Evolutionary conservation across 257 asterid species (phyloP), one percentile per base, ranked within the genome.

Genomic region (Echites panduratus): DNA sequence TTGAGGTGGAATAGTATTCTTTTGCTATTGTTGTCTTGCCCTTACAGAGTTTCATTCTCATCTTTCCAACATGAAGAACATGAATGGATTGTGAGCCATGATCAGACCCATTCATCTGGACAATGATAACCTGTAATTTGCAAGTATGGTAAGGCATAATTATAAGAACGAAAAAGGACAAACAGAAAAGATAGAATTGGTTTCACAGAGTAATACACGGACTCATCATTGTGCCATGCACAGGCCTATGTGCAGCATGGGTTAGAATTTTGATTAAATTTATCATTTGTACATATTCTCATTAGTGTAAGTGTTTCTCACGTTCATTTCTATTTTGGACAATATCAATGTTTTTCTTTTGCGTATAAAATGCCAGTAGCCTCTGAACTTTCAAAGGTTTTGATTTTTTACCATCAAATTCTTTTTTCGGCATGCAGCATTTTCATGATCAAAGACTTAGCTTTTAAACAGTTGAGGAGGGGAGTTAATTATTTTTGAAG

Each of bases 21-120:
- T 90, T 93, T 1, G 88, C 87, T 52, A 87, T 56, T 19, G 90
- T 85, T 47, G 92, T 83, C 75, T 90, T 89, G 75, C 92, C 97
- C 79, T 84, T 83, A 79, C 88, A 73, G 61, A 93, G 98, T 73
- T 93, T 93, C 80, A 93, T 79, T 79, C 97, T 88, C 98, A 93
- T 90, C 81, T 91, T 90, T 40, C 97, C 98, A 12, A 93, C 79
- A 68, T 90, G 96, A 59, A 93, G 85, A 61, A 85, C 90, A 41
- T 93, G 97, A 84, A 93, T 88, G 41, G 96, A 82, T 44, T 82
- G 85, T 24, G 89, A 83, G 44, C 83, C 68, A 44, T 89, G 80
- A 83, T 90, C 97, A 53, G 66, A 77, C 24, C 96, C 97, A 50
- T 90, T 87, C 93, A 85, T 84, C 82, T 93, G 97, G 82, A 87